Base-by-base conservation (phyloP, 805 yeast genomes). In the Lachancea quebecensis region DNA sequence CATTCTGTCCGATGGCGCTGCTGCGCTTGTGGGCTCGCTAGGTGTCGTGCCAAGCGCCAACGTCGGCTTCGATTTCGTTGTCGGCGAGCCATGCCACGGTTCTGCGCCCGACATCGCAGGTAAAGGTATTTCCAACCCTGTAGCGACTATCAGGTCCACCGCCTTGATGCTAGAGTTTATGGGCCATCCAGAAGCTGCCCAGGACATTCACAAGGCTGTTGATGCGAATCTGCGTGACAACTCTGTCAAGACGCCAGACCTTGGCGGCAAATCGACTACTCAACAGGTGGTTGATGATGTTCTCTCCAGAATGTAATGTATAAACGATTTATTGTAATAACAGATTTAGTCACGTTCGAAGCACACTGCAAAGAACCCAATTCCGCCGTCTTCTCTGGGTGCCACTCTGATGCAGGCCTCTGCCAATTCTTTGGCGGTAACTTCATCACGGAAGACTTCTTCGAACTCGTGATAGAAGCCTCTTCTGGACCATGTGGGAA, bases 1-100 rank as follows among this genome's bases (percentile, higher is more conserved):
- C 68, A 89, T 93, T 55, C 74, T 93, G 57, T 84, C 95, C 53
- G 98, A 90, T 65, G 98, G 97, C 70, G 98, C 98, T 45, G 98
- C 98, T 55, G 97, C 98, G 12, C 76, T 90, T 46, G 96, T 91
- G 47, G 99, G 99, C 41, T 91, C 98, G 28, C 78, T 93, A 53
- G 99, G 99, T 64, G 95, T 93, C 47, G 97, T 93, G 46, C 98
- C 99, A 60, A 84, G 95, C 44, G 98, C 98, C 50, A 93, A 93
- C 62, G 99, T 93, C 52, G 99, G 99, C 60, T 96, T 89, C 64
- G 70, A 75, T 65, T 91, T 93, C 64, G 97, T 95, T 52, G 88
- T 93, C 64, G 99, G 99, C 66, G 99, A 93, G 72, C 99, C 99
- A 64, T 90, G 97, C 65, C 99, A 93, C 71, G 99, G 99, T 50